These are phyloP conservation scores for Nigrospora sphaerica DNA, from an alignment of 2,329 filamentous ascomycete species.

Conservation along the genomic window DNA sequence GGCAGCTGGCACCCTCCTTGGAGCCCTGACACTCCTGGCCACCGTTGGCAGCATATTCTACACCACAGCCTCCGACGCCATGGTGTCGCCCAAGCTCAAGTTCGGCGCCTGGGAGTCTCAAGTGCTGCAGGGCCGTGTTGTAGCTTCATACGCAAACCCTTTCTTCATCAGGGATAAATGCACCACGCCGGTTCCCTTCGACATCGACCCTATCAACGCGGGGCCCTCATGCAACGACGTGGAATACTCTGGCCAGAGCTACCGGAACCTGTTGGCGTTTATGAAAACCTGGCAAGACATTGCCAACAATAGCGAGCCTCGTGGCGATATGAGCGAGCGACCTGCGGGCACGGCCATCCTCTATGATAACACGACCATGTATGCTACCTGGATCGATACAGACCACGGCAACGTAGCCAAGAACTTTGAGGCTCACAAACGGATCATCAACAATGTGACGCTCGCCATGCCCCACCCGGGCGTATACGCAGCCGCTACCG, in stretches of 20 bases:
- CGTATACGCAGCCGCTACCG: slow-evolving; percentile 56
- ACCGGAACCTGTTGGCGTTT: slow-evolving; percentile 62
- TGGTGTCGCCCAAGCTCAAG: slow-evolving; percentile 67
- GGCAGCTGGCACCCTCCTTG: slow-evolving; percentile 56
- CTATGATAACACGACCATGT: slow-evolving; percentile 66
- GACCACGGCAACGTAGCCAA: slow-evolving; percentile 43
- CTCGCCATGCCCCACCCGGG: slow-evolving; percentile 69
- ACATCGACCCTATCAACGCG: slow-evolving; percentile 29
- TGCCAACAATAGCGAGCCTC: slow-evolving; percentile 25
- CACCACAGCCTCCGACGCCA: slow-evolving; percentile 66
- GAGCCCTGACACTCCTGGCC: slow-evolving; percentile 55
- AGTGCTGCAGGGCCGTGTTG: slow-evolving; percentile 48
- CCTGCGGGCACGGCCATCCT: slow-evolving; percentile 57
- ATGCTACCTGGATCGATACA: slow-evolving; percentile 60
- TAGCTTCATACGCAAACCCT: slow-evolving; percentile 56
- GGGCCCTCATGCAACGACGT: slow-evolving; percentile 59
- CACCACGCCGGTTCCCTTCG: slow-evolving; percentile 47
- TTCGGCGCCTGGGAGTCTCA: slow-evolving; percentile 43
- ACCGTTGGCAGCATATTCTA: slow-evolving; percentile 65
- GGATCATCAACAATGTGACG: slow-evolving; percentile 69
- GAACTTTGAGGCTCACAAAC: slow-evolving; percentile 38
- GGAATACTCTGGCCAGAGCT: slow-evolving; percentile 62
- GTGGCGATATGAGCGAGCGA: slow-evolving; percentile 34
- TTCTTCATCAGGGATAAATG: slow-evolving; percentile 49
- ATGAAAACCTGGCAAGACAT: slow-evolving; percentile 47